These are phyloP conservation scores for Protostelium mycophagum DNA, from an alignment of 78 protist genomes.

Conservation along the genomic window DNA sequence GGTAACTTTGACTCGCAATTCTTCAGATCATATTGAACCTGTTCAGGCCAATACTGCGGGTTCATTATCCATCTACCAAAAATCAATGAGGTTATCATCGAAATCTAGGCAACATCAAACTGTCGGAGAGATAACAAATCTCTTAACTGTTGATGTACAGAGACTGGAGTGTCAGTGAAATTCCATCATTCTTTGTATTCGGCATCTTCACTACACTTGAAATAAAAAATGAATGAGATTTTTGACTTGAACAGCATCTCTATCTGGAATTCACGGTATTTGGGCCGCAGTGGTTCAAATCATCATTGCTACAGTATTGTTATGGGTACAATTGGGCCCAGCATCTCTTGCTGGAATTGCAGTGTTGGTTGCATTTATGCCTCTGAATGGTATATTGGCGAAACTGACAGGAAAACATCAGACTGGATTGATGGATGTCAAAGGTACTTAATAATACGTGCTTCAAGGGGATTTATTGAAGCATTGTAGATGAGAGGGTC, in stretches of 20 bases:
- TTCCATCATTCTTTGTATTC: too few relatives aligned
- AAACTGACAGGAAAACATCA: background rate
- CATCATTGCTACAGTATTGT: conserved; percentile 10
- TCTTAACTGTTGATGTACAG: conserved; percentile 79
- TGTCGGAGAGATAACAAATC: conserved; percentile 76
- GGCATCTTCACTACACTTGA: too few relatives aligned
- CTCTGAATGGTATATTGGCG: conserved; percentile 23
- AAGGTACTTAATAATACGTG: too few relatives aligned
- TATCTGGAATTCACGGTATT: conserved; percentile 67
- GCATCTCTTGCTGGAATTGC: conserved; percentile 62
- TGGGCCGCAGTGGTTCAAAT: conserved; percentile 63
- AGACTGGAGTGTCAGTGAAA: background rate
- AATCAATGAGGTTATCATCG: conserved; percentile 16
- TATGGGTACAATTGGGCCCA: conserved; percentile 29
- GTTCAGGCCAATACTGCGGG: conserved; percentile 17
- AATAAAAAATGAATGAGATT: background rate
- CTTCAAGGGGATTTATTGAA: too few relatives aligned
- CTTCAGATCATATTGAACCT: background rate
- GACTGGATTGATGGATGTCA: background rate
- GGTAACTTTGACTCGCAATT: conserved; percentile 6
- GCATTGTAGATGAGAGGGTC: conserved; percentile 54
- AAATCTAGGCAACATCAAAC: conserved; percentile 35
- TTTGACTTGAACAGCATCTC: conserved; percentile 42
- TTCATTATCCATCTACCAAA: conserved; percentile 31
- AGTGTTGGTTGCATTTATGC: conserved; percentile 38